Percentiles rank a stretch among this genome's conserved stretches.
phyloP scores from a whole-genome alignment of 2,329 filamentous ascomycete species.

The Aspergillus ochraceoroseus region DNA sequence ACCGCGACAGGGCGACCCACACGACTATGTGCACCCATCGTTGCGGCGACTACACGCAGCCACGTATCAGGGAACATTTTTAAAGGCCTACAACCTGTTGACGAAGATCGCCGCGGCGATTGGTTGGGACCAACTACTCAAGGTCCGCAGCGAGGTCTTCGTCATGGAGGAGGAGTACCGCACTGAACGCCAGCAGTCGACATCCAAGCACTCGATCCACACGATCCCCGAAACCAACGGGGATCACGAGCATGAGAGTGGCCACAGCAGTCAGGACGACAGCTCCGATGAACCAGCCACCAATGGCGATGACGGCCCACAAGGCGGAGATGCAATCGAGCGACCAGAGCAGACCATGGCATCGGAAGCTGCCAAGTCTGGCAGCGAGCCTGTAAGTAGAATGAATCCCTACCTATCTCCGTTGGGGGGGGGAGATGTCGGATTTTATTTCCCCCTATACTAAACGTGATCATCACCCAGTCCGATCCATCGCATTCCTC shows the following conservation, averaged over 20 bases:
- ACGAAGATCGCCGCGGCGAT: constrained; percentile 96
- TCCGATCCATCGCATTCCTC: constrained; percentile 62
- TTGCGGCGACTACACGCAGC: constrained; percentile 80
- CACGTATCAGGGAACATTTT: constrained; percentile 89
- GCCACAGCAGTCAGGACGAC: constrained; percentile 29
- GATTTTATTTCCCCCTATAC: no score
- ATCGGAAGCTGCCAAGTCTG: constrained; percentile 70
- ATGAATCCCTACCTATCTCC: no score
- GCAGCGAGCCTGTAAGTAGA: constrained; percentile 61
- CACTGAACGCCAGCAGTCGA: constrained; percentile 56
- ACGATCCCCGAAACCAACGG: constrained; percentile 36
- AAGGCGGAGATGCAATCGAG: constrained; percentile 54
- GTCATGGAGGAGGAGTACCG: constrained; percentile 99
- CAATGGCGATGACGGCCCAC: constrained; percentile 32
- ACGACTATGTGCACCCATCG: constrained; percentile 81
- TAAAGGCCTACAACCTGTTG: constrained; percentile 87
- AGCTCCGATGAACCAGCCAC: constrained; percentile 23
- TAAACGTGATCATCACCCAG: no score
- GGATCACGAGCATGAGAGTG: constrained; percentile 29
- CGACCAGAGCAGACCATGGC: constrained; percentile 75
- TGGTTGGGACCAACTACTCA: constrained; percentile 93
- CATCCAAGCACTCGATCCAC: constrained; percentile 18
- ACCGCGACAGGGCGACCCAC: constrained; percentile 63
- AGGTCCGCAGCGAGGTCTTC: constrained; percentile 93
- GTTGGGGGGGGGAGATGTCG: no score